Conservation (phyloP, 768 basidiomycete species). For the Aureoboletus auriporus region DNA sequence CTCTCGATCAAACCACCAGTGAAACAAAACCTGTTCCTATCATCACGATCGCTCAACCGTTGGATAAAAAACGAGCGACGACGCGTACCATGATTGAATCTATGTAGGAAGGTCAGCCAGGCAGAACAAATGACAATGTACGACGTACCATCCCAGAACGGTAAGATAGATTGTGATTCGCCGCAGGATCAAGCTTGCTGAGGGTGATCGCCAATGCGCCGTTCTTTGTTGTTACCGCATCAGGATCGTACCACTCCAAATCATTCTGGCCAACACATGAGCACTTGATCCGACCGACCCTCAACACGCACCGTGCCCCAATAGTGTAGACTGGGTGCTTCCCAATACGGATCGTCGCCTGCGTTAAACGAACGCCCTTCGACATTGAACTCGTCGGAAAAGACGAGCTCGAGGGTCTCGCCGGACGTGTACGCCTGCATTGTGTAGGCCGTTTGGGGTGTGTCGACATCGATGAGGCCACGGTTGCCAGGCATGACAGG, state of each 20-base stretch:
- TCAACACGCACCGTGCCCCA: conserved; percentile 49
- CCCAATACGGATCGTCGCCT: conserved; percentile 65
- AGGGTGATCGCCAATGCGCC: conserved; percentile 51
- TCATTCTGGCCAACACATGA: conserved; percentile 27
- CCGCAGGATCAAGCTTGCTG: conserved; percentile 35
- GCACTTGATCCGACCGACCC: background rate
- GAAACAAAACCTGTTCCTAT: conserved; percentile 73
- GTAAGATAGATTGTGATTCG: conserved; percentile 47
- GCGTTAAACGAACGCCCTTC: conserved; percentile 71
- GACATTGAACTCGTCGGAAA: conserved; percentile 78
- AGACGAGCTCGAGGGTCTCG: conserved; percentile 50
- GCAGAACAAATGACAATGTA: conserved; percentile 8
- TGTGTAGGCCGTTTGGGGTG: conserved; percentile 43
- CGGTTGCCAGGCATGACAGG: conserved; percentile 39
- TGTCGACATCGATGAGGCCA: conserved; percentile 52
- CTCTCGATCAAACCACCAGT: conserved; percentile 70
- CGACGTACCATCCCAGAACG: conserved; percentile 35
- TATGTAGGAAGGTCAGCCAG: conserved; percentile 21
- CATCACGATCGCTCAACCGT: conserved; percentile 1
- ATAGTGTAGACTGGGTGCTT: conserved; percentile 57
- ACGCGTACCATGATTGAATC: conserved; percentile 29
- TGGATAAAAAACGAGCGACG: background rate
- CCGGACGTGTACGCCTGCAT: conserved; percentile 36
- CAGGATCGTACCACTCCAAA: conserved; percentile 61
- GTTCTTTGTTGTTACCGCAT: conserved; percentile 44